Percentiles rank a stretch among this genome's conserved stretches.
Conservation (phyloP, 2,329 filamentous ascomycete genomes). For the Akanthomyces lecanii region DNA sequence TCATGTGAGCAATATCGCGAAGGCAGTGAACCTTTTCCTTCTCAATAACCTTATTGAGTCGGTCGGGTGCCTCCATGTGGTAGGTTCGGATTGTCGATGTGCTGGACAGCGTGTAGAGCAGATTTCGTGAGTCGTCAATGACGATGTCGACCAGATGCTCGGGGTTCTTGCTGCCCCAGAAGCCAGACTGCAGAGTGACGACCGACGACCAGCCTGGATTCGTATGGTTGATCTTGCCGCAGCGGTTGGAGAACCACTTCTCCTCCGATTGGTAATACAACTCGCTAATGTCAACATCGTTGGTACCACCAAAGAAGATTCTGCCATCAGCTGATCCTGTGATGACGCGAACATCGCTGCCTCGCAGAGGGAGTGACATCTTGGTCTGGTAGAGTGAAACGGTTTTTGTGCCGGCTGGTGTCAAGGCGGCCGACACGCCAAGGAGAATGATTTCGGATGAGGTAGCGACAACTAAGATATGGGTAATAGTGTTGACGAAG, state of each 20-base stretch:
- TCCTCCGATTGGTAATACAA: conserved; percentile 96
- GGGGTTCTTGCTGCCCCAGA: conserved; percentile 47
- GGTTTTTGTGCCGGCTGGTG: conserved; percentile 63
- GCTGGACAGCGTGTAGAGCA: conserved; percentile 88
- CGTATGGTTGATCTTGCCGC: conserved; percentile 85
- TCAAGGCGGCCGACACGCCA: conserved; percentile 69
- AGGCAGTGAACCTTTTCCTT: conserved; percentile 59
- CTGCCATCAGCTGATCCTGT: conserved; percentile 78
- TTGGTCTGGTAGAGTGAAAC: conserved; percentile 84
- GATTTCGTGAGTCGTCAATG: conserved; percentile 80
- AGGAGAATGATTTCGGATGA: conserved; percentile 79
- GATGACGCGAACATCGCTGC: conserved; percentile 72
- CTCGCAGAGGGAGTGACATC: conserved; percentile 74
- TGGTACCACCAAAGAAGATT: conserved; percentile 84
- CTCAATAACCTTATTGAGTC: conserved; percentile 60
- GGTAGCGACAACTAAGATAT: conserved; percentile 86
- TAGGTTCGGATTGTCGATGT: conserved; percentile 88
- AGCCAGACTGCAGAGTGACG: conserved; percentile 45
- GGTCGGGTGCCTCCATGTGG: conserved; percentile 67
- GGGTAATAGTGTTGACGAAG: conserved; percentile 79
- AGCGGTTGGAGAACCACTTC: conserved; percentile 88
- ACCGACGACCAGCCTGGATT: conserved; percentile 66
- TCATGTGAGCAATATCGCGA: conserved; percentile 80
- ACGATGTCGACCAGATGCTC: conserved; percentile 75
- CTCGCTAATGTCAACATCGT: conserved; percentile 85